Percentiles rank a stretch among this genome's conserved stretches.
Conservation (phyloP, 1,139 yeast genomes). For the Diutina sp. region DNA sequence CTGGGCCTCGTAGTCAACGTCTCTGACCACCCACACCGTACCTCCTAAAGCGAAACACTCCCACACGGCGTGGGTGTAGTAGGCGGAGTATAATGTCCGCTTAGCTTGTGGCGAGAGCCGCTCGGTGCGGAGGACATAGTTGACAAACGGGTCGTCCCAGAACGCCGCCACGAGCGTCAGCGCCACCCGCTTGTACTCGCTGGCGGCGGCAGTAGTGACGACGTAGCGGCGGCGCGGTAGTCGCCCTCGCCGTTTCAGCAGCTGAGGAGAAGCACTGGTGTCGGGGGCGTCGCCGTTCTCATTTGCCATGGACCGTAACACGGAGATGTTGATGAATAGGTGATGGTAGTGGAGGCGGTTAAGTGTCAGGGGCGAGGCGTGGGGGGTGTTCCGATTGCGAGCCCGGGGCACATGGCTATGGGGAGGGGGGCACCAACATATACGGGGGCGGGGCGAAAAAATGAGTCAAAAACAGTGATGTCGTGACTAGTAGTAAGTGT, state of each 20-base stretch:
- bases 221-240: background rate
- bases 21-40: constrained; percentile 20
- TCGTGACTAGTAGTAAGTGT: no score
- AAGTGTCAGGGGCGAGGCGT: no score
- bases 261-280: background rate
- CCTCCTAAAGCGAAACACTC: constrained; percentile 24
- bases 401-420: no score
- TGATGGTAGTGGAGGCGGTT: no score
- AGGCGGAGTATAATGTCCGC: constrained; percentile 22
- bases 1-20: constrained; percentile 5
- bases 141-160: constrained; percentile 28
- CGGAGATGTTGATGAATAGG: background rate
- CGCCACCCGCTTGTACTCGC: constrained; percentile 27
- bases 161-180: constrained; percentile 25
- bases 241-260: background rate
- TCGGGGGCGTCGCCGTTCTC: background rate
- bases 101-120: constrained; percentile 11
- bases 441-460: no score
- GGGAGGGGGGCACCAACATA: no score
- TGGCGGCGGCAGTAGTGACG: constrained; percentile 6
- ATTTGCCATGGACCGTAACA: background rate
- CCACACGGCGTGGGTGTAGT: constrained; percentile 24
- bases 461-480: no score
- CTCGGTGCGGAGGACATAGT: constrained; percentile 23
- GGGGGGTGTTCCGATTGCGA: no score